Evolutionary conservation across 148 eudicot genomes (phyloP), one percentile per base, ranked within the genome.

Genomic region (Amaranthus cruentus): DNA sequence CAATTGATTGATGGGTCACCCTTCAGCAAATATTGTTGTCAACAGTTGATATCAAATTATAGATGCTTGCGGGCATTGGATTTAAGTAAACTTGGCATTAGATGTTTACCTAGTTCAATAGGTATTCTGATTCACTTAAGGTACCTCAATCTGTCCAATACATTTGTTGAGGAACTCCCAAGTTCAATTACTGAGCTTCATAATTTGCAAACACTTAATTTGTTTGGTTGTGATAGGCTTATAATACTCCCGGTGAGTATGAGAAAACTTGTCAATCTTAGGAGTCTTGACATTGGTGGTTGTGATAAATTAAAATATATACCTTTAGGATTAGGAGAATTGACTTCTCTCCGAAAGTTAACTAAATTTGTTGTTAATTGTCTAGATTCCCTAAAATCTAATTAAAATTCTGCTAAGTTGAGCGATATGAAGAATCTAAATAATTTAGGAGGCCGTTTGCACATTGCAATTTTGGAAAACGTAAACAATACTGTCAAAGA

Each of bases 201-300:
- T 46, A 70, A 84, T 62, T 67, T 85, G 79, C 84, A 81, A 12
- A 80, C 87, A 38, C 43, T 76, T 3, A 75, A 56, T 3, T 62
- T 77, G 4, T n/a, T n/a, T n/a, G n/a, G n/a, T 0, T 79, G 60
- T 47, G 0, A 0, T 0, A 3, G 5, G 10, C 55, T 77, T 8
- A 11, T 4, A 21, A 9, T 4, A 50, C 9, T 80, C 57, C 75
- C 81, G 4, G 18, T 6, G 12, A 42, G 52, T 6, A n/a, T 80
- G 0, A 15, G 47, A 42, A 52, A 68, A 64, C 62, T 74, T 14
- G 55, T 6, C 14, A 73, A 53, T 38, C 76, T 73, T 9, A 63
- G 69, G 13, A 50, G 8, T 13, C 69, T 73, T 43, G 51, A 62
- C 3, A 14, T 62, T n/a, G n/a, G n/a, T n/a, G n/a, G n/a, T 6